Conservation (phyloP, 768 basidiomycete genomes). For the Mycena epipterygia region DNA sequence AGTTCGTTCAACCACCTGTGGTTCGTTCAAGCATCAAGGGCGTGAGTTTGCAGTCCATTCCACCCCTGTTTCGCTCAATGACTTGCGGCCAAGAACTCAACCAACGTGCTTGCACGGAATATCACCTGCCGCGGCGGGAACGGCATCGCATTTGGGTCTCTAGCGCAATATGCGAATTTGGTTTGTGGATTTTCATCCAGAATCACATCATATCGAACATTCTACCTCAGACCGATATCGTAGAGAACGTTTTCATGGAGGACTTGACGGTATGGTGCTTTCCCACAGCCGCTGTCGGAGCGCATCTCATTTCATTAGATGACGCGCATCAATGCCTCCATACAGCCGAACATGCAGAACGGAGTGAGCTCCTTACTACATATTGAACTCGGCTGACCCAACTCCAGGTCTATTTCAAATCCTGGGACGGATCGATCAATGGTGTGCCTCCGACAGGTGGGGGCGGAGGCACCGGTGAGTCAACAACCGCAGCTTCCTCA, state of each 20-base stretch:
- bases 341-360: constrained; percentile 70
- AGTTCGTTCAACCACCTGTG: neutral
- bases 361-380: constrained; percentile 50
- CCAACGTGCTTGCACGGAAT: constrained; percentile 62
- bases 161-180: constrained; percentile 69
- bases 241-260: constrained; percentile 64
- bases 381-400: neutral
- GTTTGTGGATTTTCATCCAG: constrained; percentile 42
- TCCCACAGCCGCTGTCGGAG: too few species aligned
- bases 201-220: neutral
- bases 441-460: constrained; percentile 69
- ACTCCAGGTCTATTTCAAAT: constrained; percentile 67
- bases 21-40: constrained; percentile 74
- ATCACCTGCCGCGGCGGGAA: constrained; percentile 71
- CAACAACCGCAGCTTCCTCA: neutral
- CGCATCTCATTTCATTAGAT: constrained; percentile 46
- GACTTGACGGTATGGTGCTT: constrained; percentile 54
- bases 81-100: constrained; percentile 59
- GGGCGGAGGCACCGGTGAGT: constrained; percentile 64
- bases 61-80: neutral
- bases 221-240: constrained; percentile 62
- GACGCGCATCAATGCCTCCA: constrained; percentile 58
- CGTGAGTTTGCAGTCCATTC: constrained; percentile 46
- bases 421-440: constrained; percentile 65
- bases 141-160: constrained; percentile 71